phyloP scores from a whole-genome alignment of 257 asterid species.

The Fraxinus americana region DNA sequence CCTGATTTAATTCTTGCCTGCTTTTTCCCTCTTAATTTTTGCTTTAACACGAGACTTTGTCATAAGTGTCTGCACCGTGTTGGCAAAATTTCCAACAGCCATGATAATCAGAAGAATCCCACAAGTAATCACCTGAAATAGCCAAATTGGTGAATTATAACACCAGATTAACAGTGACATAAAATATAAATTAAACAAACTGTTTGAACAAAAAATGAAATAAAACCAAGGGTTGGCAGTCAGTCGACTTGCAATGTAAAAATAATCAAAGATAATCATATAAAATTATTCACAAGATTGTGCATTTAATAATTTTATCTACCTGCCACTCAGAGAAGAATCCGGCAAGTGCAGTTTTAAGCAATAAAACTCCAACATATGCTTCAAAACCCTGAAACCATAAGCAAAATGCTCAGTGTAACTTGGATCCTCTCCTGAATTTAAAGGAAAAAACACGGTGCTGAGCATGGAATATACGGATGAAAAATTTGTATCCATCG shows the following conservation, averaged over 20 bases:
- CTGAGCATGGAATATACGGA: not conserved
- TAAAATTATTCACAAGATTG: not conserved
- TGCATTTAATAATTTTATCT: not conserved
- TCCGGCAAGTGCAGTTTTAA: constrained; percentile 75
- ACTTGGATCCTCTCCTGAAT: constrained; percentile 10
- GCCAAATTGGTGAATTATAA: not conserved
- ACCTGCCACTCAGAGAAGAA: constrained; percentile 93
- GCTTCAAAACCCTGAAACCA: constrained; percentile 83
- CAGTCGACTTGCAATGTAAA: not conserved
- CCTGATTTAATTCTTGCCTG: constrained; percentile 67
- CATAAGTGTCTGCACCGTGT: constrained; percentile 88
- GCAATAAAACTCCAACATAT: constrained; percentile 81
- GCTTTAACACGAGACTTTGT: constrained; percentile 88
- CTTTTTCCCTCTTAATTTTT: constrained; percentile 75
- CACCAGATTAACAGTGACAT: not conserved
- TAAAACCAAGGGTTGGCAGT: not conserved
- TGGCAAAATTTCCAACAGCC: constrained; percentile 90
- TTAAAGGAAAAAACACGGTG: not conserved
- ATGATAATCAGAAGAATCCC: constrained; percentile 84
- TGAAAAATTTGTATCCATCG: not conserved
- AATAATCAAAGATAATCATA: constrained; percentile 1
- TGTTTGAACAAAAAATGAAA: constrained; percentile 4
- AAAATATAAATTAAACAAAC: constrained; percentile 1
- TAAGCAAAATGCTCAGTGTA: constrained; percentile 10
- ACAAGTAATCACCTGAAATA: constrained; percentile 79